Base-by-base conservation (phyloP, 352 stramenopile species). In the Pythium myriotylum region DNA sequence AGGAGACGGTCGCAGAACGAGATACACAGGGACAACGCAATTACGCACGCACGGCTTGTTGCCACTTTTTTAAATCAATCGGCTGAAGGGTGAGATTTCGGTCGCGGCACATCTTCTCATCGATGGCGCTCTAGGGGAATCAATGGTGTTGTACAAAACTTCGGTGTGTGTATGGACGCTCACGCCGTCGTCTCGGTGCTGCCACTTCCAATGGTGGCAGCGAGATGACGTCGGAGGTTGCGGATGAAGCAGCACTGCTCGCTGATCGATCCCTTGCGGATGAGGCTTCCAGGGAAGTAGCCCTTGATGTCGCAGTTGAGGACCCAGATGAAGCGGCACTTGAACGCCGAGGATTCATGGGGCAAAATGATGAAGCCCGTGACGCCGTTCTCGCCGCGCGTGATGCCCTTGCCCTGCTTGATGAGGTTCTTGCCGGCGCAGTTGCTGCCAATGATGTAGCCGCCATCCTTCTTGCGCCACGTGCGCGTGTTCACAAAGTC, bases 291-390 rank as follows among this genome's bases (percentile, higher is more conserved):
- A 10, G 84, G 84, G 60, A 93, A 93, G 70, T 88, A 93, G 14
- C 81, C 81, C 73, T 93, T 93, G 64, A 93, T 93, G 66, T 93
- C 84, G 62, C 81, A 88, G 72, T 93, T 93, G 5, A 93, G 52
- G 53, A 93, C 86, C 81, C 84, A 93, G 46, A 93, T 74, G 27
- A 93, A 75, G 49, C 81, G 81, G 51, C 76, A 81, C 69, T 93
- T 90, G 68, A 90, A 89, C 40, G 81, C 70, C 49, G 81, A 91
- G 42, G 77, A 78, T 50, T 87, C 79, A 53, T 89, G 81, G 3
- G 84, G 84, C 52, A 91, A 51, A 39, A 93, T 90, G 22, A 93
- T 62, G 66, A 88, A 91, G 4, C 84, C 84, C 17, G 79, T 89
- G 3, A 81, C 69, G 9, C 84, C 84, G 50, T 91, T 93, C 70